These are phyloP conservation scores for Heterobasidion irregulare DNA, from an alignment of 1,284 basidiomycete genomes.

Conservation along the genomic window DNA sequence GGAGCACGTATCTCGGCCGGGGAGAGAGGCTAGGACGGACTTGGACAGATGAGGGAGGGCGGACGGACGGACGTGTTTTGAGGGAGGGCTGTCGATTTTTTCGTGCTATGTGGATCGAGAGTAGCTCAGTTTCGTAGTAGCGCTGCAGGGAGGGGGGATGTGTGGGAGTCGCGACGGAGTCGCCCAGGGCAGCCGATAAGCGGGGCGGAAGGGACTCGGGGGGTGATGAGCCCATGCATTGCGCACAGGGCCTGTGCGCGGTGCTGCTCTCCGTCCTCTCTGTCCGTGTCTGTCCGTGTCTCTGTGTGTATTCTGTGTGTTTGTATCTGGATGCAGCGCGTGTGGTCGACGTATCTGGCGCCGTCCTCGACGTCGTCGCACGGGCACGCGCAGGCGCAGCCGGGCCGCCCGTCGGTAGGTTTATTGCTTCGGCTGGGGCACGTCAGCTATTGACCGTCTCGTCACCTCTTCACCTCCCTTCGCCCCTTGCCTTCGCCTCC, in stretches of 20 bases:
- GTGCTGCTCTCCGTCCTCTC: too few relatives aligned
- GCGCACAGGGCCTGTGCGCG: too few relatives aligned
- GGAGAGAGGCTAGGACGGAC: neutral
- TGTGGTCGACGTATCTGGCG: conserved; percentile 41
- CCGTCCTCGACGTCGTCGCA: conserved; percentile 4
- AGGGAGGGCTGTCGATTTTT: neutral
- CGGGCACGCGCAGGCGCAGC: conserved; percentile 4
- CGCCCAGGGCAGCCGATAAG: neutral
- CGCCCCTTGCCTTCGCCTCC: too few relatives aligned
- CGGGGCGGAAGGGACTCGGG: too few relatives aligned
- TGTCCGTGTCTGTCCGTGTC: too few relatives aligned
- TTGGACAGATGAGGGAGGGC: neutral
- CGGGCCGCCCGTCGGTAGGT: conserved; percentile 17
- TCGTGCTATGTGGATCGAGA: neutral
- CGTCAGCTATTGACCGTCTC: too few relatives aligned
- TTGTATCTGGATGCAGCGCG: conserved; percentile 30
- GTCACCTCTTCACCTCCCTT: too few relatives aligned
- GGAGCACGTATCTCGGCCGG: neutral
- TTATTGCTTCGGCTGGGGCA: conserved; percentile 5
- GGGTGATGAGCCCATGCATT: too few relatives aligned
- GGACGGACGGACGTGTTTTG: neutral
- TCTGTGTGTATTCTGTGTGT: too few relatives aligned
- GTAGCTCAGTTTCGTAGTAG: neutral
- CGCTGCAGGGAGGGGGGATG: neutral
- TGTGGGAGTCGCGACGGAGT: neutral